Percentiles rank a stretch among this genome's conserved stretches.
These are phyloP conservation scores for Fraxinus quadrangulata DNA, from an alignment of 257 asterid genomes.

Conservation along the genomic window DNA sequence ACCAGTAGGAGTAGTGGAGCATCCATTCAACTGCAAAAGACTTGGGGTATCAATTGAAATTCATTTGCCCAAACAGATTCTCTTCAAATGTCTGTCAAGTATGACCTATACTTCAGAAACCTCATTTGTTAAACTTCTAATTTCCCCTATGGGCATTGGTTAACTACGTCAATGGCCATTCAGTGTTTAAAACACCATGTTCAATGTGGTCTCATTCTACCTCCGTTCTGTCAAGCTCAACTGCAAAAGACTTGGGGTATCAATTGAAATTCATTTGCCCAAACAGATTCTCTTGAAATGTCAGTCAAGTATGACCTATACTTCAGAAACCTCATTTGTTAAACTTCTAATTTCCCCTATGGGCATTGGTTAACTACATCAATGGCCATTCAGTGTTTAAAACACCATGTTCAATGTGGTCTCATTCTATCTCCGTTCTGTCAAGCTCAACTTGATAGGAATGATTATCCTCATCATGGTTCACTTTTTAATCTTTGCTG, in stretches of 20 bases:
- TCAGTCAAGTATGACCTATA: not conserved
- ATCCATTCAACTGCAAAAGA: not conserved
- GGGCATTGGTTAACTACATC: not conserved
- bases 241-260: no score
- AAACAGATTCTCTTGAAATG: not conserved
- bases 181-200: not conserved
- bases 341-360: not conserved
- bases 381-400: not conserved
- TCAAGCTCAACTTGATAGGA: not conserved
- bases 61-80: not conserved
- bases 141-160: not conserved
- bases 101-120: not conserved
- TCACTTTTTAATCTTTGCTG: not conserved
- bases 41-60: not conserved
- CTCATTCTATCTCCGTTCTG: not conserved
- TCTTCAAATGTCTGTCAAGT: not conserved
- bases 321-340: not conserved
- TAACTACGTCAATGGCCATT: not conserved
- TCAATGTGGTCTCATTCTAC: not conserved
- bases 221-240: not conserved
- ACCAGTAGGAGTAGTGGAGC: not conserved
- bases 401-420: not conserved
- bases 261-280: not conserved
- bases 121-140: not conserved
- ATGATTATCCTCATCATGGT: not conserved